These are phyloP conservation scores for Entomortierella beljakovae DNA, from an alignment of 192 early-diverging fungal genomes.

Conservation along the genomic window DNA sequence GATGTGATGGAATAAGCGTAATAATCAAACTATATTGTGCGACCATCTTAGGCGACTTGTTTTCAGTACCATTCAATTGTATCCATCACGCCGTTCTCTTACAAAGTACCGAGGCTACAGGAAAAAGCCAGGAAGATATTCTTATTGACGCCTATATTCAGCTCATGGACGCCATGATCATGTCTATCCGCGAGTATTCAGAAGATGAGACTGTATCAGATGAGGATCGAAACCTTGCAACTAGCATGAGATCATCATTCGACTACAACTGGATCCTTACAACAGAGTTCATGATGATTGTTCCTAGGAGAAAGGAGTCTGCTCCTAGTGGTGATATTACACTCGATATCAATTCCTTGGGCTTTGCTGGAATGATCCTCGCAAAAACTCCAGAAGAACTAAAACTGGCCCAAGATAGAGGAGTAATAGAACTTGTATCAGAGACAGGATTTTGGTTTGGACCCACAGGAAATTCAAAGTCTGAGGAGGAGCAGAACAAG, in stretches of 20 bases:
- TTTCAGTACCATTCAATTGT: slow-evolving; percentile 56
- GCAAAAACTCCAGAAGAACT: slow-evolving; percentile 56
- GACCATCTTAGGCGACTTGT: slow-evolving; percentile 56
- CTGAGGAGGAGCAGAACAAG: slow-evolving; percentile 13
- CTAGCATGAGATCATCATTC: slow-evolving; percentile 7
- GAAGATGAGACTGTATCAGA: slow-evolving; percentile 25
- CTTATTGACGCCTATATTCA: slow-evolving; percentile 59
- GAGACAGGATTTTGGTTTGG: slow-evolving; percentile 36
- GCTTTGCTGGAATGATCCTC: slow-evolving; percentile 63
- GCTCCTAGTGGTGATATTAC: slow-evolving; percentile 9
- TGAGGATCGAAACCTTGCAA: slow-evolving; percentile 6
- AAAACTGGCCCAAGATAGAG: slow-evolving; percentile 39
- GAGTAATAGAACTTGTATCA: slow-evolving; percentile 35
- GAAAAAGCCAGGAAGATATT: slow-evolving; percentile 55
- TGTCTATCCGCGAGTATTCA: slow-evolving; percentile 56
- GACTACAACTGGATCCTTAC: slow-evolving; percentile 70
- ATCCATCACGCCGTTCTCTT: slow-evolving; percentile 57
- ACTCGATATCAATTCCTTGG: slow-evolving; percentile 64
- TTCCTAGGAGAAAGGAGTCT: slow-evolving; percentile 56
- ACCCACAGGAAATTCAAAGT: background rate
- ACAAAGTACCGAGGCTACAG: slow-evolving; percentile 17
- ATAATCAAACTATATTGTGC: background rate
- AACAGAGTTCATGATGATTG: slow-evolving; percentile 64
- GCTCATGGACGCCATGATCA: slow-evolving; percentile 61
- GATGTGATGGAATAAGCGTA: background rate